A percentile compares a stretch with the other conserved stretches of the same genome.
phyloP scores from a whole-genome alignment of 2,329 filamentous ascomycete genomes.

The Colletotrichum sansevieriae region DNA sequence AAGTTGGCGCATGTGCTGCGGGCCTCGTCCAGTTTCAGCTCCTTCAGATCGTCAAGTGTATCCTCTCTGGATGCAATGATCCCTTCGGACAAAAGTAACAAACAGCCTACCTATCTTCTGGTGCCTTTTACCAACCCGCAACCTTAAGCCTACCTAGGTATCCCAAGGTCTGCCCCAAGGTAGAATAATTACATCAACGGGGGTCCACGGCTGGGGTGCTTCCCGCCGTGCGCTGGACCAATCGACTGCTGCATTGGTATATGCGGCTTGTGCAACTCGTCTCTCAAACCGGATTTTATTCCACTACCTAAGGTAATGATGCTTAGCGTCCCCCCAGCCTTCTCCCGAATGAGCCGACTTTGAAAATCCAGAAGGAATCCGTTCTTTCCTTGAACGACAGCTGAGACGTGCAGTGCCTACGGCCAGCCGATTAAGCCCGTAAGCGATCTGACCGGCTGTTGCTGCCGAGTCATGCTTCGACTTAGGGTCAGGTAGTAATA shows the following conservation, averaged over 20 bases:
- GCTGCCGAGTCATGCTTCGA: conserved; percentile 14
- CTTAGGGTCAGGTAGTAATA: too few relatives aligned
- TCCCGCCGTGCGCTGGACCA: too few relatives aligned
- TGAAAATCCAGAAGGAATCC: conserved; percentile 1
- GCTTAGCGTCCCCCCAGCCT: not conserved
- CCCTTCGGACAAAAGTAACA: not conserved
- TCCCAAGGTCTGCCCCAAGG: too few relatives aligned
- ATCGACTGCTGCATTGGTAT: not conserved
- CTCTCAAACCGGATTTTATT: too few relatives aligned
- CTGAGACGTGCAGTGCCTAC: conserved; percentile 9
- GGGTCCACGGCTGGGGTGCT: too few relatives aligned
- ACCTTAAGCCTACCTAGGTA: too few relatives aligned
- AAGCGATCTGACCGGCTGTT: conserved; percentile 18
- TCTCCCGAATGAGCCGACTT: conserved; percentile 5
- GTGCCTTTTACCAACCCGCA: too few relatives aligned
- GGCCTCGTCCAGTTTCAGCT: not conserved
- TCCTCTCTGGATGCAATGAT: conserved; percentile 5
- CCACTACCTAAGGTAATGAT: not conserved
- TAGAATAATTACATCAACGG: too few relatives aligned
- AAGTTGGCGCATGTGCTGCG: not conserved
- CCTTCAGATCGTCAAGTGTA: not conserved
- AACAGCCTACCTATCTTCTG: not conserved
- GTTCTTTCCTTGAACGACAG: not conserved
- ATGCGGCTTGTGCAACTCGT: not conserved
- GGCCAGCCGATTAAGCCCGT: conserved; percentile 31